Base-by-base conservation (phyloP, 768 basidiomycete species). In the Trametes gibbosa region DNA sequence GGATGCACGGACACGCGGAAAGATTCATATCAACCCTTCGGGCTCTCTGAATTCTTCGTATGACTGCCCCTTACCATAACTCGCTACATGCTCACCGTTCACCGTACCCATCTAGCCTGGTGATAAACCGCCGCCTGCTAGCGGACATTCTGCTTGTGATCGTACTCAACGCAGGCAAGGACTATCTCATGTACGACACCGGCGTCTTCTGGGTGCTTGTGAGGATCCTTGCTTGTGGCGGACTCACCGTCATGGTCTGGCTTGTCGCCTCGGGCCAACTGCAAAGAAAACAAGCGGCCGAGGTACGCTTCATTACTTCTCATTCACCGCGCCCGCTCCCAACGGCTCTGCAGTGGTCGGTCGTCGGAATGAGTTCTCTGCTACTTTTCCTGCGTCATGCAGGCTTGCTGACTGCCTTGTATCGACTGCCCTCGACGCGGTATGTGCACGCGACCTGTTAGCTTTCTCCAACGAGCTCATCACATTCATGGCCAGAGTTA, bases 191-290 rank as follows among this genome's bases (percentile, higher is more conserved):
- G 47, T 76, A 82, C 17, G 85, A 89, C 69, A 81, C 86, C 21
- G 85, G 86, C 7, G 81, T 87, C 9, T 86, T 90, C 67, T 92
- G 89, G 90, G 77, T 90, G 14, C 76, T 87, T 34, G 85, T 91
- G 75, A 76, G 88, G 61, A 79, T 90, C 49, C 75, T 92, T 52
- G 87, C 86, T 3, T 83, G 84, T 63, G 87, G 84, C n/a, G 86
- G 82, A n/a, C 65, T 89, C 53, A 84, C 82, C 19, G 79, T 83
- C 42, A 63, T 89, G 45, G 71, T 82, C 19, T 85, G 87, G 85
- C 84, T 85, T 61, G 78, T 73, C 1, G 59, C 76, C 48, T 84
- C 82, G 0, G 81, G 82, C 4, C 79, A 84, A 66, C 68, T 83
- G 60, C 74, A 75, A 49, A 84, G 79, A 65, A 79, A 78, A 65